Base-by-base conservation (phyloP, 495 filamentous ascomycete genomes). In the Penicillium fimorum region DNA sequence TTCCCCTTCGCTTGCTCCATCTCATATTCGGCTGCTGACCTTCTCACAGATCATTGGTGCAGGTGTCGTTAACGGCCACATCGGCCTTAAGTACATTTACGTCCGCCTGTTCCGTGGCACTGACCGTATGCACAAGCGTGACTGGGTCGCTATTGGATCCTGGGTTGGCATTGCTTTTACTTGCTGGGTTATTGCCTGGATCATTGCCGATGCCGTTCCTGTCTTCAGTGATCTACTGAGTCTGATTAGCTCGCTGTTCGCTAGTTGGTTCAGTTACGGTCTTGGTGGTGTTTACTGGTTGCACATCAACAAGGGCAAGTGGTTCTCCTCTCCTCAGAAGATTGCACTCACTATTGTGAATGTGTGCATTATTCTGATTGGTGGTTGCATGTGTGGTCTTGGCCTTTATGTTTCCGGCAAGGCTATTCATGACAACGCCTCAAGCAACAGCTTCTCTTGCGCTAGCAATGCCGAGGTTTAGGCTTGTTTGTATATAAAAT, bases 171-270 rank as follows among this genome's bases (percentile, higher is more conserved):
- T 90, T 17, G 77, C 78, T 10, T 53, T 79, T 6, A 52, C 61
- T 40, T 75, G 87, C 52, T 90, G 87, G 70, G 49, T 86, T 18
- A 61, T 88, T 22, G 84, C 86, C 7, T 91, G 85, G 83, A 67
- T 90, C 33, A 86, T 92, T 62, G 87, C 87, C 27, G 82, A 86
- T 58, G 81, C 84, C 13, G 87, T 91, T 37, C 89, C 88, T 0
- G 83, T 87, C 56, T 91, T 91, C 73, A 83, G 79, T 57, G 78
- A 85, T 40, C 63, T 91, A 46, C 68, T 91, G 30, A 75, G 75
- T 47, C 53, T 83, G 53, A 75, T 80, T 22, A 62, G 67, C 55
- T 67, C 67, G 1, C 53, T 72, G 1, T 72, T 72, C 35, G 70
- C 68, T 15, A 65, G 54, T 50, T 73, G 69, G 72, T 76, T 77